Conservation (phyloP, 1,284 basidiomycete species). For the Cystobasidium pallidum region DNA sequence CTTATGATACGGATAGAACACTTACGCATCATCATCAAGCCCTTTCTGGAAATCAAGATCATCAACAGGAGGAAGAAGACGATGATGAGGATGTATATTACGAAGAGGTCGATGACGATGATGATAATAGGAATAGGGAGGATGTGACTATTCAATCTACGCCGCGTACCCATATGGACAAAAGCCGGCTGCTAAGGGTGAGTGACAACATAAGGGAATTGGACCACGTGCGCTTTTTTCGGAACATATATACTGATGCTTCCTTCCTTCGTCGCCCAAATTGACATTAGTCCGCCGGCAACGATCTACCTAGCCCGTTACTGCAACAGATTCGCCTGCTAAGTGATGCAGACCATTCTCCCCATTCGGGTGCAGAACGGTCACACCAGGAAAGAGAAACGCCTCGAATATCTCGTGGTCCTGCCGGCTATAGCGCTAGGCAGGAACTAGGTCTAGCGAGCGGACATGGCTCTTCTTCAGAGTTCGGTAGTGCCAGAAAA, state of each 20-base stretch:
- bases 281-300: conserved; percentile 43
- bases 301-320: conserved; percentile 39
- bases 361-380: background rate
- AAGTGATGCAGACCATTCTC: conserved; percentile 24
- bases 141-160: conserved; percentile 20
- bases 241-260: background rate
- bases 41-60: background rate
- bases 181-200: conserved; percentile 25
- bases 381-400: conserved; percentile 9
- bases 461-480: conserved; percentile 24
- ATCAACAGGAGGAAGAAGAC: background rate
- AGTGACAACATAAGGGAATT: background rate
- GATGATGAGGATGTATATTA: conserved; percentile 13
- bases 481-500: conserved; percentile 34
- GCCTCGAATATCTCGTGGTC: conserved; percentile 8
- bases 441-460: conserved; percentile 26
- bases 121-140: background rate
- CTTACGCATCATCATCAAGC: conserved; percentile 11
- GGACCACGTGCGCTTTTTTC: background rate
- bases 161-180: conserved; percentile 18
- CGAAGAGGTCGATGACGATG: conserved; percentile 28
- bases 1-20: conserved; percentile 32
- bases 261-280: too few species aligned
- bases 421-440: conserved; percentile 10
- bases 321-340: conserved; percentile 34